A percentile compares a stretch with the other conserved stretches of the same genome.
These are phyloP conservation scores for Suhomyces tanzawaensis DNA, from an alignment of 805 yeast genomes.

Conservation along the genomic window DNA sequence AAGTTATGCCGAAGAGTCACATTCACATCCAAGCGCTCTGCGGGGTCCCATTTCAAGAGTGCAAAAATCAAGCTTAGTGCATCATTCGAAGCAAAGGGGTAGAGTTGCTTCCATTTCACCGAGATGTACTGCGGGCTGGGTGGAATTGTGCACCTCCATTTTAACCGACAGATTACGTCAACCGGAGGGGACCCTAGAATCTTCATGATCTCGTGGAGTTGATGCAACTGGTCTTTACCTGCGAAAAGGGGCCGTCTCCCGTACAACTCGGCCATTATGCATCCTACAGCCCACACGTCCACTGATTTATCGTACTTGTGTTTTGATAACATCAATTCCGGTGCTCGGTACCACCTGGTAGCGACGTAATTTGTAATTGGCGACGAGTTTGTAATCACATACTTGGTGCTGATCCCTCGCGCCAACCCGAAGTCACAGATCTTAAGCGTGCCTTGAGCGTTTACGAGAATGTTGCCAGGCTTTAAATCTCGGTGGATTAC, in stretches of 20 bases:
- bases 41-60: conserved; percentile 66
- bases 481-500: conserved; percentile 91
- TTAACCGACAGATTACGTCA: conserved; percentile 32
- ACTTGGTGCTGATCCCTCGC: conserved; percentile 55
- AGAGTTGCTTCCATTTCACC: conserved; percentile 49
- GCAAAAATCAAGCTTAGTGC: conserved; percentile 54
- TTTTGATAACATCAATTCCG: conserved; percentile 72
- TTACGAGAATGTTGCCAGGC: conserved; percentile 84
- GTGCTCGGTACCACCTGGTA: conserved; percentile 94
- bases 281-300: conserved; percentile 94
- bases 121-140: conserved; percentile 40
- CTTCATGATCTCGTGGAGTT: conserved; percentile 63
- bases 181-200: conserved; percentile 70
- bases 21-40: conserved; percentile 51
- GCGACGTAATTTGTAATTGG: conserved; percentile 85
- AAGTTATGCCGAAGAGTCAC: conserved; percentile 58
- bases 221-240: conserved; percentile 72
- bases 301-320: conserved; percentile 61
- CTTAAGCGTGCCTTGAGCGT: conserved; percentile 70
- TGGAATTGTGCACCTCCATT: conserved; percentile 32
- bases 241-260: conserved; percentile 77
- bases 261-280: conserved; percentile 82
- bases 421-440: conserved; percentile 95
- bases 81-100: conserved; percentile 56
- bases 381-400: conserved; percentile 29